Conservation (phyloP, 2,329 filamentous ascomycete genomes). For the Leptographium lundbergii region DNA sequence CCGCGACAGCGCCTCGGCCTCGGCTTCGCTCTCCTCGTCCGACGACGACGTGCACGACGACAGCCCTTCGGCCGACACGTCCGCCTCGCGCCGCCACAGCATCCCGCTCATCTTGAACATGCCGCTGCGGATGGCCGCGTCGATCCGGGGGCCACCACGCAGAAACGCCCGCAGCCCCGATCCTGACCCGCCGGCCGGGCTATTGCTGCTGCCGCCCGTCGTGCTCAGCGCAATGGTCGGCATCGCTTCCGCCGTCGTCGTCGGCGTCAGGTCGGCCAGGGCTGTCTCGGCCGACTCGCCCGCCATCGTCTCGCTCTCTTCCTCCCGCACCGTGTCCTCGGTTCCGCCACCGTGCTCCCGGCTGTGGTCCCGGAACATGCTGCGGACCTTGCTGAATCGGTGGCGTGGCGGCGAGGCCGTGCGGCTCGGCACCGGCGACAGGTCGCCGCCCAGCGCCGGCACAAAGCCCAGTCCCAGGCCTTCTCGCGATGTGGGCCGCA, state of each 20-base stretch:
- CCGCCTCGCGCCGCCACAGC: constrained; percentile 40
- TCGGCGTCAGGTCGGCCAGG: constrained; percentile 5
- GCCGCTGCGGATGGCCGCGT: constrained; percentile 52
- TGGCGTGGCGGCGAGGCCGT: constrained; percentile 51
- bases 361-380: constrained; percentile 42
- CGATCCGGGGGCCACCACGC: constrained; percentile 48
- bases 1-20: constrained; percentile 21
- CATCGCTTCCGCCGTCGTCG: neutral
- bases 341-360: constrained; percentile 24
- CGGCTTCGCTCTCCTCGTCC: constrained; percentile 32
- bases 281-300: constrained; percentile 14
- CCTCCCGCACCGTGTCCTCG: neutral
- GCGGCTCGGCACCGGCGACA: constrained; percentile 51
- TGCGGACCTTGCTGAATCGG: constrained; percentile 41
- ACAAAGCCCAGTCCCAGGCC: constrained; percentile 30
- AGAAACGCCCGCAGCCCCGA: constrained; percentile 54
- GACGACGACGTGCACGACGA: constrained; percentile 18
- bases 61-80: constrained; percentile 16
- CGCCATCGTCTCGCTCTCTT: neutral
- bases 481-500: constrained; percentile 30
- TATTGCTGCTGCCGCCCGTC: constrained; percentile 23
- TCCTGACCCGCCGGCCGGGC: no score
- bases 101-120: constrained; percentile 45
- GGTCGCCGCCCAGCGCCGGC: constrained; percentile 46
- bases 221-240: neutral